Conservation (phyloP, 1,139 yeast species). For the Scheffersomyces lignicola region DNA sequence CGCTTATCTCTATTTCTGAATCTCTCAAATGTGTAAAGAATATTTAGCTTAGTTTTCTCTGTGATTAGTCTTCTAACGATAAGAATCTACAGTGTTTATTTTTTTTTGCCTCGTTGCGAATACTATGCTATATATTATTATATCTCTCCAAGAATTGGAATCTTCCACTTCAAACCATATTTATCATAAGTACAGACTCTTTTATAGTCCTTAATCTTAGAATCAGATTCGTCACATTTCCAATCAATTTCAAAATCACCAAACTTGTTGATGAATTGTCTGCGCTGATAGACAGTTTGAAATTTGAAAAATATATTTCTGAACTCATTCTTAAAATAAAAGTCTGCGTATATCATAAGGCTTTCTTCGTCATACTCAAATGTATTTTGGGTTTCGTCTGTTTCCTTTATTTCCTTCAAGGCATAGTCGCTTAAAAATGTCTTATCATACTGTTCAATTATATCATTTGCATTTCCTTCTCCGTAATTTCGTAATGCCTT, state of each 20-base stretch:
- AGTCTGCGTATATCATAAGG: conserved; percentile 28
- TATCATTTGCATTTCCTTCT: conserved; percentile 29
- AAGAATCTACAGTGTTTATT: background rate
- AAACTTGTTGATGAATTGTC: conserved; percentile 47
- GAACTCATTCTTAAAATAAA: conserved; percentile 36
- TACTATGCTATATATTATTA: conserved; percentile 11
- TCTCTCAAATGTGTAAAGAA: background rate
- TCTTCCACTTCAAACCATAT: conserved; percentile 53
- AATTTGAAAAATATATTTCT: conserved; percentile 46
- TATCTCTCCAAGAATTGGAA: conserved; percentile 47
- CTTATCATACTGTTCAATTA: conserved; percentile 26
- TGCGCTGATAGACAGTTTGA: conserved; percentile 46
- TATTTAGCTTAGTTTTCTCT: background rate
- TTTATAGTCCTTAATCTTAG: conserved; percentile 11
- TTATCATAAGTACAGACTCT: conserved; percentile 34
- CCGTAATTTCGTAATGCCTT: conserved; percentile 25
- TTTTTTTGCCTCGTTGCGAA: background rate
- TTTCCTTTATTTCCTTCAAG: background rate
- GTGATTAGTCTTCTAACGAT: background rate
- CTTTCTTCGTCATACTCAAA: conserved; percentile 15
- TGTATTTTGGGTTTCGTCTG: too few species aligned
- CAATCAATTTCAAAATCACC: conserved; percentile 44
- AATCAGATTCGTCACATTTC: conserved; percentile 16
- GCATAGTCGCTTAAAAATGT: conserved; percentile 10
- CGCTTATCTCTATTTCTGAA: background rate